Evolutionary conservation across 208 protist species (phyloP).

Genomic region (Leishmania lainsoni): DNA sequence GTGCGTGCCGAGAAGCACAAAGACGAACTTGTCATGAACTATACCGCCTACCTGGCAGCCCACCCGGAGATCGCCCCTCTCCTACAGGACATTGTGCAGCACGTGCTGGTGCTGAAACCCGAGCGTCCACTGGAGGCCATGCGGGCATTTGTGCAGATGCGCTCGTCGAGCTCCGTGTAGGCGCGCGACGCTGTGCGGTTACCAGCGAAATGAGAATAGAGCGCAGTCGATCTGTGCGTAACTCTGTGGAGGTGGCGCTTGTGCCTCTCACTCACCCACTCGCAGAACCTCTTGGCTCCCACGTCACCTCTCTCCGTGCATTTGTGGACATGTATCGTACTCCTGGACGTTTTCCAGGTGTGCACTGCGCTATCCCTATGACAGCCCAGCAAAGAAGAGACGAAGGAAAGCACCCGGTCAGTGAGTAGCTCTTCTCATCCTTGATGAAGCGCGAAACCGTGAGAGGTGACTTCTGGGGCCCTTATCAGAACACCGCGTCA

Average conservation of each 20-base stretch:
- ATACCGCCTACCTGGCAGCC: conserved; percentile 49
- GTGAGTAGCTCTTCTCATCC: not conserved
- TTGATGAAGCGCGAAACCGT: not conserved
- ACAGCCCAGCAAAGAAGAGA: not conserved
- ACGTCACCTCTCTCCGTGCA: not conserved
- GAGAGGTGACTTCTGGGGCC: not conserved
- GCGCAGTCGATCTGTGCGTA: not conserved
- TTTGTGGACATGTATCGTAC: not conserved
- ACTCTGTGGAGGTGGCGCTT: not conserved
- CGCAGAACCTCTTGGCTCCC: not conserved
- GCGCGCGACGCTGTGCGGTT: not conserved
- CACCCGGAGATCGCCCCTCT: conserved; percentile 69
- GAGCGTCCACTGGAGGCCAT: conserved; percentile 68
- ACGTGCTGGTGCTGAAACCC: conserved; percentile 66
- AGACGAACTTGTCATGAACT: conserved; percentile 37
- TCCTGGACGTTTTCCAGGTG: not conserved
- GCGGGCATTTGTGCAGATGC: conserved; percentile 51
- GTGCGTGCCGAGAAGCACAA: conserved; percentile 67
- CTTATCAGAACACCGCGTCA: not conserved
- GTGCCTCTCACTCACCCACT: not conserved
- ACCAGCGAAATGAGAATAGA: not conserved
- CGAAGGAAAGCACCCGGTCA: not conserved
- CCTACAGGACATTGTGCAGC: conserved; percentile 71
- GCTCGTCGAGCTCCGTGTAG: conserved; percentile 10
- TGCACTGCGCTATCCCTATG: not conserved